Conservation (phyloP, 1,139 yeast species). For the Kodamaea fungicola region DNA sequence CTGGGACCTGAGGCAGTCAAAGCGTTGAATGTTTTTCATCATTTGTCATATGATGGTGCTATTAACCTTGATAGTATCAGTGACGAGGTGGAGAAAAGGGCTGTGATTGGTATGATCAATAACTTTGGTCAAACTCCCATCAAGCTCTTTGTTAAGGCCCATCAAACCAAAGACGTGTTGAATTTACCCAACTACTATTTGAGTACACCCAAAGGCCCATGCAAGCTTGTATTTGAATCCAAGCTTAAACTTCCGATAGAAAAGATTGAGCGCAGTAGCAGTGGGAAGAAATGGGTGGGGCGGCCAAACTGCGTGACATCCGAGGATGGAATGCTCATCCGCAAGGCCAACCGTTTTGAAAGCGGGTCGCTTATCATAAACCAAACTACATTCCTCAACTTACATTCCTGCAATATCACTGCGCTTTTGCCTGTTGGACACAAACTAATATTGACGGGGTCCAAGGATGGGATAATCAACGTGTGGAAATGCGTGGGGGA, state of each 20-base stretch:
- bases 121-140: slow-evolving; percentile 89
- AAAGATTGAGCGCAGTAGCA: slow-evolving; percentile 37
- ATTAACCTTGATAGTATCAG: slow-evolving; percentile 68
- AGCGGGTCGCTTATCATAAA: slow-evolving; percentile 42
- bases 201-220: slow-evolving; percentile 18
- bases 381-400: slow-evolving; percentile 35
- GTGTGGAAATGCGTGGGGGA: slow-evolving; percentile 46
- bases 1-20: slow-evolving; percentile 64
- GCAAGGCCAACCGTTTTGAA: slow-evolving; percentile 27
- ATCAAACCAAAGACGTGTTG: slow-evolving; percentile 47
- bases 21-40: slow-evolving; percentile 73
- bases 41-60: slow-evolving; percentile 78
- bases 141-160: slow-evolving; percentile 64
- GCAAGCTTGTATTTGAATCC: slow-evolving; percentile 31
- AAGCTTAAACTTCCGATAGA: slow-evolving; percentile 33
- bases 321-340: slow-evolving; percentile 38
- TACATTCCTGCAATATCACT: slow-evolving; percentile 37
- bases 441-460: slow-evolving; percentile 48
- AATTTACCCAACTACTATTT: slow-evolving; percentile 35
- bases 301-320: slow-evolving; percentile 36
- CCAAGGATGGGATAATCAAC: slow-evolving; percentile 53
- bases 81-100: slow-evolving; percentile 70
- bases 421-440: slow-evolving; percentile 34
- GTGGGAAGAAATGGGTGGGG: slow-evolving; percentile 43
- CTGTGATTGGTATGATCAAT: slow-evolving; percentile 78